Base-by-base conservation (phyloP, 1,284 basidiomycete species). In the Irpex lacteus region DNA sequence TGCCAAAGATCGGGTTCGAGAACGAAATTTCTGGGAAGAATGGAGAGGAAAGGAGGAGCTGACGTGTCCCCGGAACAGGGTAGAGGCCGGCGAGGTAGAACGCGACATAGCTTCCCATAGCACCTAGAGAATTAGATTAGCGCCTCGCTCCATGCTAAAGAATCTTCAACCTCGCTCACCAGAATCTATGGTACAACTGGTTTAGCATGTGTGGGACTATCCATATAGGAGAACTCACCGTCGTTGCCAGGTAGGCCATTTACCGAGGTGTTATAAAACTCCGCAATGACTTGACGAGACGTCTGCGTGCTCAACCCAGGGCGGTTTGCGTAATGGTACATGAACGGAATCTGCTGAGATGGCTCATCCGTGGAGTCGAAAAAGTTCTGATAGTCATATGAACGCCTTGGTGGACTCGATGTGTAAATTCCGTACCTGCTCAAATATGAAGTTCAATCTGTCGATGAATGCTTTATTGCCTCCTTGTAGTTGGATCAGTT, bases 21-120 rank as follows among this genome's bases (percentile, higher is more conserved):
- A 88, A 85, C 0, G 85, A 84, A 56, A 88, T 79, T 65, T 82
- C 72, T 0, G 79, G 82, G 78, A 89, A 89, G 74, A 79, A 87
- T 0, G 87, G 85, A 1, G 86, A 88, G 5, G 84, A 85, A 3
- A 89, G 77, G 1, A 89, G 79, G 69, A 83, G 77, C 68, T 88
- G 86, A 11, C 76, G 75, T 0, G 87, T 88, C 13, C 84, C 84
- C 0, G 87, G 86, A 3, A 88, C 72, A 1, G 86, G 87, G 67
- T 88, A 89, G 69, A 89, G 70, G 1, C 87, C 87, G 0, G 81
- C 76, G 5, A 88, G 78, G 69, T 85, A 85, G 73, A 87, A 90
- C 0, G 82, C 78, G 2, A 82, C 85, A 66, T 86, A 89, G 67
- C 86, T 87, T 2, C 81, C 89, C 89, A 91, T 90, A 0, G 89